A percentile compares a stretch with the other conserved stretches of the same genome.
Evolutionary conservation across 495 filamentous ascomycete species (phyloP).

Genomic region (Penicillium egyptiacum): DNA sequence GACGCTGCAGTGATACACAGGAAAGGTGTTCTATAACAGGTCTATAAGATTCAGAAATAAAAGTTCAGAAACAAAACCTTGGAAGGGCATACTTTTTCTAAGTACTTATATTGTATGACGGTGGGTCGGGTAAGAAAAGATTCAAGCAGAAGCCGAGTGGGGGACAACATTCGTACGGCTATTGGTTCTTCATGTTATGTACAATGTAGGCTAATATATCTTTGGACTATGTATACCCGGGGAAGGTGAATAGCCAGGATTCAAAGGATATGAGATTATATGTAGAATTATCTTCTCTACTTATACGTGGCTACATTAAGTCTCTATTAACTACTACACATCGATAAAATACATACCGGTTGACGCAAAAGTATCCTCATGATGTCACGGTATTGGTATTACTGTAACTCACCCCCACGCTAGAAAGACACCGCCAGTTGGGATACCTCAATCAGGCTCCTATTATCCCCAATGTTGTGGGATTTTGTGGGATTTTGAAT

Average conservation of each 20-base stretch:
- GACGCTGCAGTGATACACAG: conserved; percentile 22
- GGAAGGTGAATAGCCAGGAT: too few relatives aligned
- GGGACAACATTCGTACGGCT: conserved; percentile 6
- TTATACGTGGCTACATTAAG: neutral
- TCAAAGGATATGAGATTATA: neutral
- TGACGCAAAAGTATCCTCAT: conserved; percentile 1
- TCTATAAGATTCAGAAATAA: neutral
- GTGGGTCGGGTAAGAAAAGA: conserved; percentile 32
- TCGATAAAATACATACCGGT: neutral
- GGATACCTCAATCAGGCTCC: neutral
- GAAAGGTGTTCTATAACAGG: conserved; percentile 2
- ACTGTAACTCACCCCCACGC: conserved; percentile 29
- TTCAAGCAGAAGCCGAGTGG: conserved; percentile 31
- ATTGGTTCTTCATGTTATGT: conserved; percentile 13
- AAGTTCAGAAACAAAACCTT: neutral
- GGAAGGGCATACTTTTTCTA: conserved; percentile 17
- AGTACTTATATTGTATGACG: conserved; percentile 24
- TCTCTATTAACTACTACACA: neutral
- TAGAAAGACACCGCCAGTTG: conserved; percentile 18
- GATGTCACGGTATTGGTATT: conserved; percentile 22
- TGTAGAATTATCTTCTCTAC: neutral
- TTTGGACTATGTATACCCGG: too few relatives aligned
- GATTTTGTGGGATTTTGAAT: neutral
- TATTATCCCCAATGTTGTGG: too few relatives aligned
- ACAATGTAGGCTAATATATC: too few relatives aligned